Evolutionary conservation across 495 filamentous ascomycete species (phyloP), one percentile per base, ranked within the genome.

Genomic region (Aspergillus incahuasiensis): DNA sequence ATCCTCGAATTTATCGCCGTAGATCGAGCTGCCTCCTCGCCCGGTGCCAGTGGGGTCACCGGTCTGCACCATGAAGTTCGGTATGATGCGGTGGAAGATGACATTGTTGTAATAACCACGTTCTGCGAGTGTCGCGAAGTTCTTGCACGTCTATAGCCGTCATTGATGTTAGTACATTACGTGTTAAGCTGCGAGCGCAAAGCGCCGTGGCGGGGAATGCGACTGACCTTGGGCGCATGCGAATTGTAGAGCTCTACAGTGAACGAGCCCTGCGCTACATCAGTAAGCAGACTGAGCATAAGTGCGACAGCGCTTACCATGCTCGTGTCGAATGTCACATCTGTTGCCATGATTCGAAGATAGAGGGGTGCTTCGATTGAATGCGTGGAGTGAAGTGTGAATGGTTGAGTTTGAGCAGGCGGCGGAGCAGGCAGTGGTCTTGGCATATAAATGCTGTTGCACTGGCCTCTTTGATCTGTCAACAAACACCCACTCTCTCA

Each of bases 41-140:
- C 94, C 94, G 0, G 94, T 98, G 51, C 94, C 94, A 3, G 94
- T 97, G 6, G 94, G 94, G 73, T 98, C 94, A 40, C 94, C 94
- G 48, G 87, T 89, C 76, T 98, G 94, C 55, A 95, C 82, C 94
- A 97, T 97, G 78, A 98, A 98, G 72, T 90, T 85, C 28, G 89
- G 83, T 66, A 97, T 97, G 51, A 98, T 85, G 62, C 94, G 91
- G 79, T 98, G 94, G 82, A 98, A 92, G 68, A 90, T 71, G 55
- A 86, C 78, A 66, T 70, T 71, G 71, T 91, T 83, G 82, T 95
- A 98, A 80, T 96, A 97, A 44, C 89, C 88, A 48, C 91, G 78
- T 44, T 77, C 68, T 16, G 86, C 85, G 42, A 97, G 87, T 7
- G 84, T 88, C 48, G 77, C 63, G 72, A 98, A 97, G 79, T 97